A percentile compares a stretch with the other conserved stretches of the same genome.
Conservation (phyloP, 2,329 filamentous ascomycete species). For the Microdochium trichocladiopsis region DNA sequence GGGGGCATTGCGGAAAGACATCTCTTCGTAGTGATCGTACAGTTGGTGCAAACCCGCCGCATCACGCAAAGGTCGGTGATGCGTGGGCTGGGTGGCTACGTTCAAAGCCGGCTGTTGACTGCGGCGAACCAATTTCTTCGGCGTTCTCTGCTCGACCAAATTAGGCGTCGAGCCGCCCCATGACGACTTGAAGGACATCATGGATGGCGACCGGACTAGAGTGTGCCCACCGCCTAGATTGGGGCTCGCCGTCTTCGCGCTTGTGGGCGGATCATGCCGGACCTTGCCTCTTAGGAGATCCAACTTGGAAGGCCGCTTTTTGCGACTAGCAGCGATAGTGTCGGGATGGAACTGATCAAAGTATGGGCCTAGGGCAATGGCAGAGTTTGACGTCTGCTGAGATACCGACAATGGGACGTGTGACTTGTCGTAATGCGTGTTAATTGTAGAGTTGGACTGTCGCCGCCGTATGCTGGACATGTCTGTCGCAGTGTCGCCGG, state of each 20-base stretch:
- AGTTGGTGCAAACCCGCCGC: slow-evolving; percentile 38
- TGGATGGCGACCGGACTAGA: not conserved
- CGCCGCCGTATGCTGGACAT: slow-evolving; percentile 38
- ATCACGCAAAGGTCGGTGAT: slow-evolving; percentile 8
- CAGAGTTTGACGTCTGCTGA: slow-evolving; percentile 50
- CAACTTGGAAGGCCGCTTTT: slow-evolving; percentile 40
- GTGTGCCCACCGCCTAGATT: not conserved
- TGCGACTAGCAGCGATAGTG: slow-evolving; percentile 24
- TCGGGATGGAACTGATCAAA: not conserved
- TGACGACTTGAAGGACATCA: not conserved
- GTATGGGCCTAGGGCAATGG: slow-evolving; percentile 45
- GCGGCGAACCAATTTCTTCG: not conserved
- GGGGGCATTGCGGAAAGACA: slow-evolving; percentile 37
- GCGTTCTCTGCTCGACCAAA: not conserved
- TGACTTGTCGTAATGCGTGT: slow-evolving; percentile 49
- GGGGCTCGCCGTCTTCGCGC: not conserved
- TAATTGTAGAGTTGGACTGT: slow-evolving; percentile 47
- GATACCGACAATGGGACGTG: slow-evolving; percentile 50
- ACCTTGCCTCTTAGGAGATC: slow-evolving; percentile 27
- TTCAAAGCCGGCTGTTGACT: not conserved
- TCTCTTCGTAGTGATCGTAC: slow-evolving; percentile 52
- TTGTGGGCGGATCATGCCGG: not conserved
- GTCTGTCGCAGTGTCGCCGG: slow-evolving; percentile 25
- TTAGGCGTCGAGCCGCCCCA: not conserved
- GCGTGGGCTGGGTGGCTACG: no score